Evolutionary conservation across 495 filamentous ascomycete species (phyloP), one percentile per base, ranked within the genome.

Genomic region (Tuber microsphaerosporum): DNA sequence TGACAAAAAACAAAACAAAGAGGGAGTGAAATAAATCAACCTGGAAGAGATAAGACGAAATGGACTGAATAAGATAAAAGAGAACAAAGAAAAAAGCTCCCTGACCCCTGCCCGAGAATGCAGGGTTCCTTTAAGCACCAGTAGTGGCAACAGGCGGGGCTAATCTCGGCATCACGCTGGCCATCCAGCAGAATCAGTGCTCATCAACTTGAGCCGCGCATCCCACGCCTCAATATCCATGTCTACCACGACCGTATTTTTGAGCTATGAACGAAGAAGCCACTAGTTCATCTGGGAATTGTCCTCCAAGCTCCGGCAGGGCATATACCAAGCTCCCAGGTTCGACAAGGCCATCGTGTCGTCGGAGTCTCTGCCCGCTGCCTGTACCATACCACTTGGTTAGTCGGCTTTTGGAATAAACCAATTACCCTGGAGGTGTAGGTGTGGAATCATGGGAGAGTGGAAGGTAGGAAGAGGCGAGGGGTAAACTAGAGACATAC

Each of bases 401-500:
- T 65, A 65, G 56, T 14, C 26, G 31, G 56, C 4, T 16, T 65
- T 71, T 42, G 7, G 43, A 41, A 69, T 19, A 39, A 34, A 44
- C 19, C 31, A 42, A 39, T 80, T 46, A 80, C 71, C 42, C 56
- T 44, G 41, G 22, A 71, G 71, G 39, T 51, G 20, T 51, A 68
- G 19, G 20, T 22, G 31, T 70, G 22, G 19, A 22, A 20, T n/a
- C 9, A 26, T 31, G 69, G 48, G 2, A 17, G 56, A 34, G 56
- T 26, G 12, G 56, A 34, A 19, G 26, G 3, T 65, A 26, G 56
- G 56, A 14, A 34, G n/a, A 46, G 51, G 46, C 34, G 69, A 44
- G 43, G 7, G 41, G 44, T 71, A 42, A 14, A 41, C 31, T 31
- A 37, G 61, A 46, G 17, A 84, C 87, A 84, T 84, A 90, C 89